phyloP scores from a whole-genome alignment of 257 asterid genomes.

The Nemophila menziesii region DNA sequence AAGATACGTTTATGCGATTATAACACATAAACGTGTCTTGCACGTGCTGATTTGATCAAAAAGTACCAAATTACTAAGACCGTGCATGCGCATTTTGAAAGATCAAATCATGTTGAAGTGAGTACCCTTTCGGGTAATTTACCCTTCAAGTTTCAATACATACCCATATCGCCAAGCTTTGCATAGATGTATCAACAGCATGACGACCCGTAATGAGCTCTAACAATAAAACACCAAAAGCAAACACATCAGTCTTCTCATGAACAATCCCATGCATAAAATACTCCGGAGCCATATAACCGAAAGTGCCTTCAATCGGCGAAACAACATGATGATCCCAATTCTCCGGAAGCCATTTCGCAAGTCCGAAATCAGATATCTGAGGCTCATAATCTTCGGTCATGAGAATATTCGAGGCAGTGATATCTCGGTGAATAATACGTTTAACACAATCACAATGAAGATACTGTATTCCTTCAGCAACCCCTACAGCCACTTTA shows the following conservation, averaged over 20 bases:
- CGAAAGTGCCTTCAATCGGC: slow-evolving; percentile 98
- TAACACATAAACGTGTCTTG: too few relatives aligned
- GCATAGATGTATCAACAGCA: slow-evolving; percentile 70
- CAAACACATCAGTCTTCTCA: slow-evolving; percentile 90
- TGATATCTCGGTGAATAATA: slow-evolving; percentile 83
- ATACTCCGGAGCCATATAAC: slow-evolving; percentile 99
- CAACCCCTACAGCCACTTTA: slow-evolving; percentile 66
- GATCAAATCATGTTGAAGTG: neutral
- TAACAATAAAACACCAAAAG: slow-evolving; percentile 76
- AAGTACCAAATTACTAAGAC: too few relatives aligned
- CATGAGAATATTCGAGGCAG: slow-evolving; percentile 82
- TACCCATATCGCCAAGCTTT: slow-evolving; percentile 97
- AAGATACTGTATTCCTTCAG: slow-evolving; percentile 79
- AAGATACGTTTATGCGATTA: too few relatives aligned
- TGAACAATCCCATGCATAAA: slow-evolving; percentile 90
- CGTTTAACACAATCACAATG: slow-evolving; percentile 79
- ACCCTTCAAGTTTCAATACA: slow-evolving; percentile 13
- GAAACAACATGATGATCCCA: slow-evolving; percentile 86
- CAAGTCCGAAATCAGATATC: slow-evolving; percentile 96
- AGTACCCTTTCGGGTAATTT: neutral
- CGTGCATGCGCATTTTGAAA: too few relatives aligned
- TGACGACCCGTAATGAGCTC: slow-evolving; percentile 93
- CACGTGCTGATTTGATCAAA: too few relatives aligned
- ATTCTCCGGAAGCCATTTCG: slow-evolving; percentile 94
- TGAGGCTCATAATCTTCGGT: slow-evolving; percentile 71